phyloP scores from a whole-genome alignment of 2,329 filamentous ascomycete genomes.

The Pseudopithomyces chartarum region DNA sequence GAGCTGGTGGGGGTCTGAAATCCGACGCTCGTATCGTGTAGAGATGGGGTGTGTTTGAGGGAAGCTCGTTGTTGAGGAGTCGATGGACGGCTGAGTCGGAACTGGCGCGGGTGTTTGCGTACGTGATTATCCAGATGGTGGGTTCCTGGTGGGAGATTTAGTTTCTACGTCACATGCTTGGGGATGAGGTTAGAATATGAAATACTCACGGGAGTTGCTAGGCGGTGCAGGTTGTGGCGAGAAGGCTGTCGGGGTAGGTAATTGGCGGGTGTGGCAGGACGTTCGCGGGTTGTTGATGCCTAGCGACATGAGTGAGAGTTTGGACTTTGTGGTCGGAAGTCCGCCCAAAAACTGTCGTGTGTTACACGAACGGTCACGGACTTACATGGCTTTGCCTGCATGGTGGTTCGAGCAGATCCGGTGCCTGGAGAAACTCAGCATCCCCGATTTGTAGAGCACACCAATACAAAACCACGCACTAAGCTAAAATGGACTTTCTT shows the following conservation, averaged over 20 bases:
- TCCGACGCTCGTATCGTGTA: constrained; percentile 30
- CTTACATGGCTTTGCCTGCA: neutral
- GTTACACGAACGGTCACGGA: too few species aligned
- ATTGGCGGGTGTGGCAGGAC: neutral
- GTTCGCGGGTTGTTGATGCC: neutral
- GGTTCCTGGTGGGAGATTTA: constrained; percentile 8
- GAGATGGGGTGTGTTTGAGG: constrained; percentile 20
- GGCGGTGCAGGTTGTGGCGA: neutral
- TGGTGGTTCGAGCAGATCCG: neutral
- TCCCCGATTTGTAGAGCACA: too few species aligned
- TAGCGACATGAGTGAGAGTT: too few species aligned
- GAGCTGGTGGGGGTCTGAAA: constrained; percentile 16
- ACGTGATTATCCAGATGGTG: constrained; percentile 33
- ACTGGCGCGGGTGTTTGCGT: constrained; percentile 15
- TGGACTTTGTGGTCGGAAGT: too few species aligned
- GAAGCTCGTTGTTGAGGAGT: constrained; percentile 20
- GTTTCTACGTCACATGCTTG: neutral
- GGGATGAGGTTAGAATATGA: neutral
- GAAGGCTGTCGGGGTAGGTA: neutral
- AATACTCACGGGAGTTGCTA: neutral
- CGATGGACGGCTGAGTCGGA: neutral
- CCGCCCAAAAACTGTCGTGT: too few species aligned
- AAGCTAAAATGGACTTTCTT: constrained; percentile 11
- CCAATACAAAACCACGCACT: neutral
- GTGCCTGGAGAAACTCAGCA: too few species aligned